Evolutionary conservation across 306 rosid species (phyloP).

Genomic region (Cajanus cajan): DNA sequence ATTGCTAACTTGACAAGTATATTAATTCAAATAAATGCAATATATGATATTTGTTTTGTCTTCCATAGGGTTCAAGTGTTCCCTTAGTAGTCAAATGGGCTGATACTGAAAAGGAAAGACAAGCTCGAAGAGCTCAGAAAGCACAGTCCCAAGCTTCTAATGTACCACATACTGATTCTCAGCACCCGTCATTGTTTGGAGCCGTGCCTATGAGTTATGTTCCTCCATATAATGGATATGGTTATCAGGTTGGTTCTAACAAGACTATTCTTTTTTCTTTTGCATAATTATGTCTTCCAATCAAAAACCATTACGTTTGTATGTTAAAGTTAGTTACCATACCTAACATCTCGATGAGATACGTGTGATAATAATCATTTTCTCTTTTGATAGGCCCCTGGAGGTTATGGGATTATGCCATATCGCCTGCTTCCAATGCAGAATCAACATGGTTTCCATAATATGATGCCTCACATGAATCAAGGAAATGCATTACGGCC

Average conservation of each 20-base stretch:
- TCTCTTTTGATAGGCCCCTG: constrained; percentile 72
- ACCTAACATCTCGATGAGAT: constrained; percentile 7
- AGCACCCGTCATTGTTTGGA: constrained; percentile 88
- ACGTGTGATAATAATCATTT: constrained; percentile 26
- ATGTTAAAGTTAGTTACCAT: background rate
- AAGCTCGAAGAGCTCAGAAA: constrained; percentile 97
- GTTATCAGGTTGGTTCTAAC: constrained; percentile 74
- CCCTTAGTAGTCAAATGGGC: constrained; percentile 99
- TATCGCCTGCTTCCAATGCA: constrained; percentile 91
- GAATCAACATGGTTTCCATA: constrained; percentile 88
- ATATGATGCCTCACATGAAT: constrained; percentile 74
- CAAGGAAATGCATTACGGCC: constrained; percentile 85
- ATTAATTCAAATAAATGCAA: constrained; percentile 7
- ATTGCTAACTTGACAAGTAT: constrained; percentile 5
- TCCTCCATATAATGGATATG: constrained; percentile 91
- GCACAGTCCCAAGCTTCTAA: constrained; percentile 83
- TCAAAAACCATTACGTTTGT: constrained; percentile 6
- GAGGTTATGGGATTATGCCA: constrained; percentile 79
- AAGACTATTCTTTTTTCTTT: background rate
- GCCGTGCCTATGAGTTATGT: constrained; percentile 88
- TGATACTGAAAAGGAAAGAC: constrained; percentile 98
- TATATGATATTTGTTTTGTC: constrained; percentile 35
- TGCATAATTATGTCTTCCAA: background rate
- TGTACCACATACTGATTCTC: constrained; percentile 62
- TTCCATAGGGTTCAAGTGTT: constrained; percentile 84